These are phyloP conservation scores for Cordyceps pruinosa DNA, from an alignment of 2,329 filamentous ascomycete genomes.

Conservation along the genomic window DNA sequence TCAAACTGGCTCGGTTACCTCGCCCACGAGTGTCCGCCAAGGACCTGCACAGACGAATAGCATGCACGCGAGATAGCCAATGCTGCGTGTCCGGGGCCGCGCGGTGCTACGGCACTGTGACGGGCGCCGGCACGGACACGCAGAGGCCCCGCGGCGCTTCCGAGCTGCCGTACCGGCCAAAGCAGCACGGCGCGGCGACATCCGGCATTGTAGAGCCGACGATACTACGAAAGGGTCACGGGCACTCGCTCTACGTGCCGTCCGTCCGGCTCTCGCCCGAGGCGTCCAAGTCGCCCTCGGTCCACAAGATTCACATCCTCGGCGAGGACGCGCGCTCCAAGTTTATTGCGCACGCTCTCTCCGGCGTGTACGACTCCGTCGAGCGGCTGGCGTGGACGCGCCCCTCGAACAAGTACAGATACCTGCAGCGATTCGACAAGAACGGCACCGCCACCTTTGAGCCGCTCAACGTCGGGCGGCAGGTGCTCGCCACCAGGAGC, in stretches of 20 bases:
- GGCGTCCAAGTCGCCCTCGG: constrained; percentile 25
- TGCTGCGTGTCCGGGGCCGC: constrained; percentile 29
- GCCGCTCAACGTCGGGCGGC: constrained; percentile 6
- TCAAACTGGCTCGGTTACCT: constrained; percentile 30
- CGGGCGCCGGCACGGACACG: constrained; percentile 18
- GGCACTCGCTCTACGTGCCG: constrained; percentile 27
- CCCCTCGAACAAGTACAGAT: constrained; percentile 24
- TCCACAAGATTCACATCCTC: constrained; percentile 36
- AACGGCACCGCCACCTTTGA: constrained; percentile 16
- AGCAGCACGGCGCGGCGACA: constrained; percentile 9
- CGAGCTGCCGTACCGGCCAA: constrained; percentile 8
- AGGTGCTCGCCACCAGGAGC: constrained; percentile 18
- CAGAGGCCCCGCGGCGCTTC: constrained; percentile 9
- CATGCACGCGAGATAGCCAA: constrained; percentile 36
- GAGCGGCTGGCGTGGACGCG: constrained; percentile 26
- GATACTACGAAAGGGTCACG: constrained; percentile 16
- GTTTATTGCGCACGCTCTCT: constrained; percentile 35
- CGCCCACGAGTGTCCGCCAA: constrained; percentile 38
- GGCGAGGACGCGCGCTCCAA: constrained; percentile 34
- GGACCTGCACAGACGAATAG: constrained; percentile 29
- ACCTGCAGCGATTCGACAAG: constrained; percentile 20
- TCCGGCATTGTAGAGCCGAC: constrained; percentile 17
- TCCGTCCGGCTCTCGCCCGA: constrained; percentile 29
- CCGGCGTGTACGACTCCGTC: constrained; percentile 34
- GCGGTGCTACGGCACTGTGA: constrained; percentile 25